Conservation (phyloP, 1,284 basidiomycete species). For the Bondarzewia mesenterica region DNA sequence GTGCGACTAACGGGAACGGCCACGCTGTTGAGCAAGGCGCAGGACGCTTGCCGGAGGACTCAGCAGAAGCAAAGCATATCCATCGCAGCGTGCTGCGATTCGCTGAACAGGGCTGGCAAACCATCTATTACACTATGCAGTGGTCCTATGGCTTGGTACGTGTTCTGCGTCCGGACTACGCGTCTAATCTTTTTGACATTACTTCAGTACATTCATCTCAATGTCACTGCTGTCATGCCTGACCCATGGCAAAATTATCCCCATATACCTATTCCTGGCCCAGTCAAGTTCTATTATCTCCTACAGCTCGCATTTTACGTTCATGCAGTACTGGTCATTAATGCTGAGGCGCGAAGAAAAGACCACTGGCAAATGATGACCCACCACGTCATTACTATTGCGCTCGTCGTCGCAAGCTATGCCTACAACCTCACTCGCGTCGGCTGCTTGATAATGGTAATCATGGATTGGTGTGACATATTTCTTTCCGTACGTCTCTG, state of each 20-base stretch:
- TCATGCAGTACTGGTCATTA: constrained; percentile 87
- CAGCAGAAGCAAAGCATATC: constrained; percentile 43
- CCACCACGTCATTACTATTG: constrained; percentile 88
- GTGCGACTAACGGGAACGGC: constrained; percentile 17
- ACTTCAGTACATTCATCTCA: constrained; percentile 68
- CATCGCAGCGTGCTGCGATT: constrained; percentile 78
- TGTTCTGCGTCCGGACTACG: constrained; percentile 18
- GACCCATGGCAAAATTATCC: constrained; percentile 84
- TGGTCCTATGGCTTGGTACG: constrained; percentile 82
- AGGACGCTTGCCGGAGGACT: constrained; percentile 5
- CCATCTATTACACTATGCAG: constrained; percentile 72
- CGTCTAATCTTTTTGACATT: constrained; percentile 2
- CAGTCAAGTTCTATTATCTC: constrained; percentile 90
- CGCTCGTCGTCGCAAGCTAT: constrained; percentile 76
- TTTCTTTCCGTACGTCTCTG: constrained; percentile 70
- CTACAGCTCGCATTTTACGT: constrained; percentile 89
- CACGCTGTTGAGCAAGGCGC: constrained; percentile 9
- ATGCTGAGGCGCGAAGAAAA: constrained; percentile 88
- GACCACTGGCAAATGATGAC: constrained; percentile 96
- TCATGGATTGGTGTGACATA: constrained; percentile 95
- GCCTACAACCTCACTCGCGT: constrained; percentile 80
- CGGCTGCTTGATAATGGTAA: constrained; percentile 80
- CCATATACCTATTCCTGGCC: constrained; percentile 65
- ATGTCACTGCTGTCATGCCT: constrained; percentile 64
- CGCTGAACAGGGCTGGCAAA: constrained; percentile 91